Evolutionary conservation across 2,329 filamentous ascomycete species (phyloP).

Genomic region (Arthrobotrys megalospora): DNA sequence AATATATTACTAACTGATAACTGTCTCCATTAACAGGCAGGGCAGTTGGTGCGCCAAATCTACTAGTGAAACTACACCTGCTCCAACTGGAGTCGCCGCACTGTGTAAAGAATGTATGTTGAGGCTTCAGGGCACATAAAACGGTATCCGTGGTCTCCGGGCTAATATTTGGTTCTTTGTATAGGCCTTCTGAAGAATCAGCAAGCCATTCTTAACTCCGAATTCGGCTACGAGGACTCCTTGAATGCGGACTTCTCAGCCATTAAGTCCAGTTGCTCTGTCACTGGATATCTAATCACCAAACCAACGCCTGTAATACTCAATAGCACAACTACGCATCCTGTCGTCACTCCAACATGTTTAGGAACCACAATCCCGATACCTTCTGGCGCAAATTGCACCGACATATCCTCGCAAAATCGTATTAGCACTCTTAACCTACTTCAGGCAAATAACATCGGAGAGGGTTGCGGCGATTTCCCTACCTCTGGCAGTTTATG

Average conservation of each 20-base stretch:
- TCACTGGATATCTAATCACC: conserved; percentile 44
- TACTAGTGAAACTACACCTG: conserved; percentile 40
- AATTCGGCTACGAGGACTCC: conserved; percentile 47
- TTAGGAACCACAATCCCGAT: conserved; percentile 44
- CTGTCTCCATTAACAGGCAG: conserved; percentile 20
- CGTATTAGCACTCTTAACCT: conserved; percentile 61
- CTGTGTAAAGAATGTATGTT: conserved; percentile 47
- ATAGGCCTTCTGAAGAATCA: conserved; percentile 46
- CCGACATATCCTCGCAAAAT: conserved; percentile 47
- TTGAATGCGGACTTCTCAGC: conserved; percentile 43
- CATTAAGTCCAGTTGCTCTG: conserved; percentile 46
- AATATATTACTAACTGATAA: conserved; percentile 24
- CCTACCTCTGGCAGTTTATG: conserved; percentile 62
- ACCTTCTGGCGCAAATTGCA: conserved; percentile 48
- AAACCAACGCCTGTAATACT: conserved; percentile 46
- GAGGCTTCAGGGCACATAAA: conserved; percentile 9
- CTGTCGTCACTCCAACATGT: conserved; percentile 48
- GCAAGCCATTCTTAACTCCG: conserved; percentile 40
- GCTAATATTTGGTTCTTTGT: conserved; percentile 23
- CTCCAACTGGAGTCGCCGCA: conserved; percentile 36
- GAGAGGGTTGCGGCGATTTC: conserved; percentile 62
- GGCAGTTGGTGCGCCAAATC: conserved; percentile 49
- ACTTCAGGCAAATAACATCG: conserved; percentile 63
- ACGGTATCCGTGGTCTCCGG: conserved; percentile 1
- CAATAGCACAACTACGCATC: conserved; percentile 39